A percentile compares a stretch with the other conserved stretches of the same genome.
These are phyloP conservation scores for Leccinum fallax DNA, from an alignment of 1,284 basidiomycete species.

Conservation along the genomic window DNA sequence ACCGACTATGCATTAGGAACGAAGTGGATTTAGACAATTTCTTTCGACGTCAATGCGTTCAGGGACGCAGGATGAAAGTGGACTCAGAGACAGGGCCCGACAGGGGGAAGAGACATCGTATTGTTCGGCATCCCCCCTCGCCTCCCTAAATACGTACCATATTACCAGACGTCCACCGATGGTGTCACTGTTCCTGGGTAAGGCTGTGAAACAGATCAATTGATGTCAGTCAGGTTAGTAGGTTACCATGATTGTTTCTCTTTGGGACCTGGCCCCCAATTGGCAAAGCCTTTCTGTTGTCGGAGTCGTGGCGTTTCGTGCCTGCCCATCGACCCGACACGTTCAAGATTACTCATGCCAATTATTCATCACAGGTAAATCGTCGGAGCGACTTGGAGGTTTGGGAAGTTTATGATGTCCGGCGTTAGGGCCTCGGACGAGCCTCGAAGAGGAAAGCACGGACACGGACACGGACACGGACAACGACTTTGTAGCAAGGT, in stretches of 20 bases:
- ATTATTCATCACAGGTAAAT: neutral
- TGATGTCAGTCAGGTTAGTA: too few species aligned
- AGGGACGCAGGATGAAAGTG: neutral
- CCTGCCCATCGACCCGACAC: neutral
- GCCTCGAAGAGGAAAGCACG: neutral
- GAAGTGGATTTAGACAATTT: neutral
- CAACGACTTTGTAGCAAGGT: neutral
- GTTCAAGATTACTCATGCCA: neutral
- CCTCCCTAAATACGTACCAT: too few species aligned
- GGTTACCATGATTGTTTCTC: neutral
- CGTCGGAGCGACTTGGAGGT: neutral
- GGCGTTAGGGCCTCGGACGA: too few species aligned
- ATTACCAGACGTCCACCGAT: too few species aligned
- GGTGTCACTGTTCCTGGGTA: neutral
- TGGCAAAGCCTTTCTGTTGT: neutral
- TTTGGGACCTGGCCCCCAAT: neutral
- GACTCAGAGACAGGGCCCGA: neutral
- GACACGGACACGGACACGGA: too few species aligned
- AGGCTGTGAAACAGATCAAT: neutral
- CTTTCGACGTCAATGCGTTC: neutral
- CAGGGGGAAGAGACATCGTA: neutral
- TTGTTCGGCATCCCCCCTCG: neutral
- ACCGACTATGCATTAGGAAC: neutral
- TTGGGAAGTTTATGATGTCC: too few species aligned
- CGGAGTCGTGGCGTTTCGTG: neutral